These are phyloP conservation scores for Fusarium sororula DNA, from an alignment of 2,329 filamentous ascomycete genomes.

Conservation along the genomic window DNA sequence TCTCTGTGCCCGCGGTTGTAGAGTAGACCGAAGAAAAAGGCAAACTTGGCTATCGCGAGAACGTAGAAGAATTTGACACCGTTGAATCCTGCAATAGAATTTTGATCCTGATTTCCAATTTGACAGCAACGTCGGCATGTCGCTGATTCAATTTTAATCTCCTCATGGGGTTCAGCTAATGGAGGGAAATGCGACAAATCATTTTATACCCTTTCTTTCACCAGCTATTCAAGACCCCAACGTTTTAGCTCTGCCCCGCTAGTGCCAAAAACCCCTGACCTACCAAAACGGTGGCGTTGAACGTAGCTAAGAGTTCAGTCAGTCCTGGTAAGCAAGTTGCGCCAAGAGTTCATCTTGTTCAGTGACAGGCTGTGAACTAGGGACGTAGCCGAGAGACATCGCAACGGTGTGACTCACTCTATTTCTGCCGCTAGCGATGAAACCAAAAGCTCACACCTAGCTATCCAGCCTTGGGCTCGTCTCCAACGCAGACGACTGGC, in stretches of 20 bases:
- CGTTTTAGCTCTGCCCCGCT: not conserved
- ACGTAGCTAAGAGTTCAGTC: not conserved
- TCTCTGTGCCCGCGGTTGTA: accelerated
- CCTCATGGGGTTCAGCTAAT: not conserved
- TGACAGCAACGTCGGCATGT: not conserved
- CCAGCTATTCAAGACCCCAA: not conserved
- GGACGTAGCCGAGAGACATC: not conserved
- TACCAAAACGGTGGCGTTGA: not conserved
- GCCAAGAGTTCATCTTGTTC: too few species aligned
- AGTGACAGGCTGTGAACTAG: not conserved
- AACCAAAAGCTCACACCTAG: accelerated
- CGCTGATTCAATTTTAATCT: not conserved
- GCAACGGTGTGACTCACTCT: not conserved
- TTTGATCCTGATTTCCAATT: not conserved
- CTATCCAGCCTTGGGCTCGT: not conserved
- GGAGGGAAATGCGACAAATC: not conserved
- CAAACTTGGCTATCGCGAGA: not conserved
- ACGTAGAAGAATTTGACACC: accelerated
- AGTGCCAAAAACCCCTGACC: not conserved
- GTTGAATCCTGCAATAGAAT: not conserved
- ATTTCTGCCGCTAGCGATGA: not conserved
- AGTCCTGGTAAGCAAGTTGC: not conserved
- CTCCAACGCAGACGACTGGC: not conserved
- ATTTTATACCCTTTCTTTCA: not conserved
- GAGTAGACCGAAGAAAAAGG: not conserved